Percentiles rank a stretch among this genome's conserved stretches.
These are phyloP conservation scores for Pinus tabuliformis DNA, from an alignment of 75 land plant species.

Conservation along the genomic window DNA sequence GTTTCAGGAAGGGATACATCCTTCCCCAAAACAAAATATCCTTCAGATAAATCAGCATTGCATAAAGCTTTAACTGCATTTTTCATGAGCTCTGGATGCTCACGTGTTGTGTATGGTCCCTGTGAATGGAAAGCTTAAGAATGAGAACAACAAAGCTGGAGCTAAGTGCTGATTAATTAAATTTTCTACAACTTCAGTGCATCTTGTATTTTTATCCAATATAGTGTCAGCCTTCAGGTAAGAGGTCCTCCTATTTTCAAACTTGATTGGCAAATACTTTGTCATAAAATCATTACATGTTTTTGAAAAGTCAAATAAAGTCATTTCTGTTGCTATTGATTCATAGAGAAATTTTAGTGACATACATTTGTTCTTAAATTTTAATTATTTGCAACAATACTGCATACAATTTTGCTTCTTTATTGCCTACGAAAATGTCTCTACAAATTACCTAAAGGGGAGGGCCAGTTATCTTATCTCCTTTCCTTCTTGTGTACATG, in stretches of 20 bases:
- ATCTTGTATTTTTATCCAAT: not conserved
- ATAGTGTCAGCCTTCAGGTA: not conserved
- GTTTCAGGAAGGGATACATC: constrained; percentile 91
- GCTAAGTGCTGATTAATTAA: constrained; percentile 58
- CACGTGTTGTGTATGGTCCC: constrained; percentile 54
- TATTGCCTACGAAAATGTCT: too few relatives aligned
- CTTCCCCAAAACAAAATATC: constrained; percentile 35
- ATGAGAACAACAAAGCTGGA: not conserved
- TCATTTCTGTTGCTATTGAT: too few relatives aligned
- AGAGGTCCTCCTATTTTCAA: too few relatives aligned
- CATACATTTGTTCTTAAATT: too few relatives aligned
- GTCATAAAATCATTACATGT: not conserved
- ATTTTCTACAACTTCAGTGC: not conserved
- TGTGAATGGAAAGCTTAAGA: constrained; percentile 11
- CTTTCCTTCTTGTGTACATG: too few relatives aligned
- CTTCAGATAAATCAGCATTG: constrained; percentile 77
- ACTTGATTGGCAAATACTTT: too few relatives aligned
- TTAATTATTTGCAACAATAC: too few relatives aligned
- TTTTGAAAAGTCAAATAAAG: not conserved
- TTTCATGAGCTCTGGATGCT: constrained; percentile 50
- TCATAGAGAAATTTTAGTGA: too few relatives aligned
- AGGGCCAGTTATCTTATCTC: too few relatives aligned
- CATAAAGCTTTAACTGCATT: constrained; percentile 83
- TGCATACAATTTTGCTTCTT: too few relatives aligned
- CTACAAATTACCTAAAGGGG: too few relatives aligned